These are phyloP conservation scores for Yarrowia galli DNA, from an alignment of 1,139 yeast species.

Conservation along the genomic window DNA sequence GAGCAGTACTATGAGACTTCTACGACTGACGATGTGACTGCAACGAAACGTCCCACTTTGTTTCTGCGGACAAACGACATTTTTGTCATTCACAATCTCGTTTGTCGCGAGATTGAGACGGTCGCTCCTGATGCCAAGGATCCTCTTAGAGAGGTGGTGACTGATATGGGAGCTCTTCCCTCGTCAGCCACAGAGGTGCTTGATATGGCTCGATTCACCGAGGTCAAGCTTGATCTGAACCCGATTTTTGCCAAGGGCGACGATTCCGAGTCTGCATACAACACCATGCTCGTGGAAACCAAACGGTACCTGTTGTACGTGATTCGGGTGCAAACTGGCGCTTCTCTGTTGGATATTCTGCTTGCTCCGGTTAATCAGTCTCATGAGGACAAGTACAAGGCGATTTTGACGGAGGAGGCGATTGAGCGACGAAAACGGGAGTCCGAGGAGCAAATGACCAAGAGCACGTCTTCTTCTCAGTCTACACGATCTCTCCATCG, in stretches of 20 bases:
- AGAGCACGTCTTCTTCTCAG: constrained; percentile 27
- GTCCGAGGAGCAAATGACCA: constrained; percentile 39
- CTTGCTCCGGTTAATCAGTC: constrained; percentile 72
- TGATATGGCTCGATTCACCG: constrained; percentile 52
- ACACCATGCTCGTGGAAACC: constrained; percentile 72
- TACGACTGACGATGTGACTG: constrained; percentile 74
- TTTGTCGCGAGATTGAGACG: constrained; percentile 61
- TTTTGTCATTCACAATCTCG: constrained; percentile 64
- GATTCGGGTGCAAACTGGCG: constrained; percentile 78
- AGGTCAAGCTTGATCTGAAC: constrained; percentile 54
- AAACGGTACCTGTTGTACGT: constrained; percentile 82
- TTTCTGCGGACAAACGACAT: constrained; percentile 70
- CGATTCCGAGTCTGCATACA: constrained; percentile 53
- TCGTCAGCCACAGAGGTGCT: constrained; percentile 56
- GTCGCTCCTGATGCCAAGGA: constrained; percentile 61
- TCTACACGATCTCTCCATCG: constrained; percentile 25
- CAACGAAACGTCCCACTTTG: constrained; percentile 69
- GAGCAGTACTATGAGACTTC: constrained; percentile 69
- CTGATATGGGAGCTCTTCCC: constrained; percentile 56
- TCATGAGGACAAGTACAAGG: constrained; percentile 69
- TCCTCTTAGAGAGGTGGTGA: constrained; percentile 58
- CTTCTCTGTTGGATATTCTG: constrained; percentile 73
- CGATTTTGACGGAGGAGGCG: constrained; percentile 60
- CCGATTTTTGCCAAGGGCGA: constrained; percentile 53
- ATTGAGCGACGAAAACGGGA: constrained; percentile 42